Conservation (phyloP, 371 early-diverging fungal genomes). For the Mucor mucedo region DNA sequence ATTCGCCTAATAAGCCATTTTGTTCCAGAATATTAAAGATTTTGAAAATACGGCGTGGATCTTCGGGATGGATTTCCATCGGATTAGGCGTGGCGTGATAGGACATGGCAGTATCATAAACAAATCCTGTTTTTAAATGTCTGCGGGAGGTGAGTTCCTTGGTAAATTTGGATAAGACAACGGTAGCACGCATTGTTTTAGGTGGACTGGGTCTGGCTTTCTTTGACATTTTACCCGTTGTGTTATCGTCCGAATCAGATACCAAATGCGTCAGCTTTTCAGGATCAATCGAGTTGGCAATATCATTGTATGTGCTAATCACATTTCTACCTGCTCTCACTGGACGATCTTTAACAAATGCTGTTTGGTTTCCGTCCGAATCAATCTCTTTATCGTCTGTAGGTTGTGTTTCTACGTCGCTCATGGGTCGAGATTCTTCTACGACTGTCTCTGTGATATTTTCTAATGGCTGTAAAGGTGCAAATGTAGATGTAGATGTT, state of each 20-base stretch:
- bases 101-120: slow-evolving; percentile 72
- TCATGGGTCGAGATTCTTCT: not conserved
- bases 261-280: not conserved
- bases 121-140: slow-evolving; percentile 56
- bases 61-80: slow-evolving; percentile 73
- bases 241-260: not conserved
- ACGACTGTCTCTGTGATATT: too few relatives aligned
- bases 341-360: not conserved
- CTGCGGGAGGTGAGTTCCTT: slow-evolving; percentile 13
- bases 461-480: not conserved
- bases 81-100: slow-evolving; percentile 58
- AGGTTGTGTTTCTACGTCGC: not conserved
- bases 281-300: slow-evolving; percentile 9
- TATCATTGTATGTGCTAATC: slow-evolving; percentile 14
- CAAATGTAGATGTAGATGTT: too few relatives aligned
- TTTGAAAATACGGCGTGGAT: slow-evolving; percentile 70
- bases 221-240: not conserved
- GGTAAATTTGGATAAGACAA: not conserved
- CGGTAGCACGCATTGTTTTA: not conserved
- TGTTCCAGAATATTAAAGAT: slow-evolving; percentile 64
- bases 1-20: slow-evolving; percentile 54
- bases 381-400: not conserved
- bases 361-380: not conserved
- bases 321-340: slow-evolving; percentile 1
- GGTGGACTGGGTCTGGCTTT: not conserved